Base-by-base conservation (phyloP, 441 rosid species). In the Pelargonium fulgidum region DNA sequence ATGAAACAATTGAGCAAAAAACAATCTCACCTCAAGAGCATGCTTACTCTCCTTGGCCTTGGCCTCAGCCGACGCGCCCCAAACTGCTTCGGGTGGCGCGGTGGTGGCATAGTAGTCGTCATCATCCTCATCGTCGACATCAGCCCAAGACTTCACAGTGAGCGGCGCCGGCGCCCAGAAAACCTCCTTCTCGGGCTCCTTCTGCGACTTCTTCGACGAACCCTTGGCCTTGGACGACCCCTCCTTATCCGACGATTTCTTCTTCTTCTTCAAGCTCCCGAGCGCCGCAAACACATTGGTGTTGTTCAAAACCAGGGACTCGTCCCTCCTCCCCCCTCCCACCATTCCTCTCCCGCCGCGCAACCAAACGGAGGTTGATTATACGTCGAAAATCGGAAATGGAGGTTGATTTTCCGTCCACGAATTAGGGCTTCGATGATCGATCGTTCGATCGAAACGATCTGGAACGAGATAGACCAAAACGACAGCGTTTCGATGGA, bases 161-260 rank as follows among this genome's bases (percentile, higher is more conserved):
- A 74, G 29, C 12, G 77, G 77, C 20, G 67, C 70, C 14, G 70
- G 73, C 7, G 70, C 63, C 77, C 67, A 74, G 62, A 69, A 58
- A 7, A 74, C 67, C 64, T 13, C 48, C 52, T 47, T 39, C 56
- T 33, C 41, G 1, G 69, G 26, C 10, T 52, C 72, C n/a, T 42
- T 45, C 24, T 45, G 52, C 17, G 68, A 47, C 66, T 61, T 64
- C 8, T 70, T 36, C 39, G n/a, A 50, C 56, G 75, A 66, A 4
- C 65, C 41, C 44, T 56, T 67, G 50, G 9, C 24, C 61, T 54
- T 54, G 2, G 61, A 54, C 22, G 61, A 16, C 5, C 61, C 61
- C 24, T 62, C 62, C 75, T 33, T 72, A 11, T 24, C 26, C 26
- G 26, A 24, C 26, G 26, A 24, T 24, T 33, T 50, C 58, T 50